Base-by-base conservation (phyloP, 2,329 filamentous ascomycete genomes). In the Daldinia eschscholtzii region DNA sequence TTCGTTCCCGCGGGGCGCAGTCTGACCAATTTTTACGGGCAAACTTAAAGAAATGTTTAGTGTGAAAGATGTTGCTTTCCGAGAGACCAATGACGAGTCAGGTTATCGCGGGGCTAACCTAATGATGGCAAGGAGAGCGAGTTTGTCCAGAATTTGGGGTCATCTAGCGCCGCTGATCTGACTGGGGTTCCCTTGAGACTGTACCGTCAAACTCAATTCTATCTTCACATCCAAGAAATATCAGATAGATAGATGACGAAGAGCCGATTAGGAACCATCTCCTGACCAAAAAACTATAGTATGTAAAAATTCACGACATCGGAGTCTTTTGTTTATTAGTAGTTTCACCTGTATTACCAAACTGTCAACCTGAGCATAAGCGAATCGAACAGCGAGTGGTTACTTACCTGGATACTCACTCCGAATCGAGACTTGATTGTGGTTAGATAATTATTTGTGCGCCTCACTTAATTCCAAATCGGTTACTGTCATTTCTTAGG, bases 111-210 rank as follows among this genome's bases (percentile, higher is more conserved):
- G 44, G 52, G 65, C 50, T 63, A 66, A 48, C 46, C 33, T 35
- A 39, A 53, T 10, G 35, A 53, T 44, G 6, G 9, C n/a, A 48
- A 15, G 26, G 46, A 59, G 13, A 20, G 35, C 9, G 37, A 52
- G 55, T 26, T 33, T 37, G 37, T 39, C 57, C 53, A 61, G 52
- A 57, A 55, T 48, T 68, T 53, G 58, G 59, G 65, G 56, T 64
- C 56, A 60, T 61, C 60, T 65, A 70, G 63, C 61, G 61, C 39
- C 53, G 68, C 23, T 56, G 68, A 70, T 68, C 62, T 64, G 41
- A 68, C 65, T 39, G 33, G 68, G 68, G 61, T 50, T 57, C 23
- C 41, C 52, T 50, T 66, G 35, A 44, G 56, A 39, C 53, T 57
- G 26, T 30, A 39, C 12, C 42, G 28, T 20, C 23, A 52, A 61